Conservation (phyloP, 805 yeast species). For the Candida tibetensis region DNA sequence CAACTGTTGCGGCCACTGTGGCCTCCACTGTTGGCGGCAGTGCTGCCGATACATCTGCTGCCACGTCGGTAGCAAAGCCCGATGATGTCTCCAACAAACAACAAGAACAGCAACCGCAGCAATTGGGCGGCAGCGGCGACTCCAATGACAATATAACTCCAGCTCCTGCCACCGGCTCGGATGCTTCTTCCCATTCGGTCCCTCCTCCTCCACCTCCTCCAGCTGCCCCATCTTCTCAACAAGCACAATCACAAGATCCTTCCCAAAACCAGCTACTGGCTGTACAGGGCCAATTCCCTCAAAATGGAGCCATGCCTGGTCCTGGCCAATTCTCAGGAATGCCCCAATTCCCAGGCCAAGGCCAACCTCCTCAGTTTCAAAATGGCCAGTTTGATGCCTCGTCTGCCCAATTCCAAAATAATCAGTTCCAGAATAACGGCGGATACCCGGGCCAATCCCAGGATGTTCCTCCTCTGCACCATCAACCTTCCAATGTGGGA, state of each 20-base stretch:
- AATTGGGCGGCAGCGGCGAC: background rate
- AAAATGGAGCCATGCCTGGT: slow-evolving; percentile 10
- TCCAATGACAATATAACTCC: background rate
- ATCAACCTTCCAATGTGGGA: slow-evolving; percentile 30
- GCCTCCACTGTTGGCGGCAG: too few relatives aligned
- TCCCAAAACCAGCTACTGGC: background rate
- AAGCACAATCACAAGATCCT: background rate
- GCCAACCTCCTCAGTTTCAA: slow-evolving; percentile 6
- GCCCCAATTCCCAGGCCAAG: slow-evolving; percentile 12
- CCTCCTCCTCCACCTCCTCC: slow-evolving; percentile 7
- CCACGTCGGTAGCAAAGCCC: too few relatives aligned
- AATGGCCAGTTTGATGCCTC: slow-evolving; percentile 8
- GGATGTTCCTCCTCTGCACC: slow-evolving; percentile 17
- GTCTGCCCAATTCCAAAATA: slow-evolving; percentile 10
- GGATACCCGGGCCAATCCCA: slow-evolving; percentile 8
- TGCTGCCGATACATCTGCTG: too few relatives aligned
- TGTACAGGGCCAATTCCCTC: slow-evolving; percentile 5
- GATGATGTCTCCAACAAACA: too few relatives aligned
- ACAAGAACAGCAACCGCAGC: background rate
- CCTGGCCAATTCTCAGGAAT: slow-evolving; percentile 16
- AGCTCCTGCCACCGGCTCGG: slow-evolving; percentile 1
- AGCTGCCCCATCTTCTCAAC: slow-evolving; percentile 4
- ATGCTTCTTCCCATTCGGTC: background rate
- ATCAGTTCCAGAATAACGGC: slow-evolving; percentile 3
- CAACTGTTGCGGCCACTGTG: too few relatives aligned